Percentiles rank a stretch among this genome's conserved stretches.
Conservation (phyloP, 139 green algal genomes). For the Chlamydomonas eustigma region DNA sequence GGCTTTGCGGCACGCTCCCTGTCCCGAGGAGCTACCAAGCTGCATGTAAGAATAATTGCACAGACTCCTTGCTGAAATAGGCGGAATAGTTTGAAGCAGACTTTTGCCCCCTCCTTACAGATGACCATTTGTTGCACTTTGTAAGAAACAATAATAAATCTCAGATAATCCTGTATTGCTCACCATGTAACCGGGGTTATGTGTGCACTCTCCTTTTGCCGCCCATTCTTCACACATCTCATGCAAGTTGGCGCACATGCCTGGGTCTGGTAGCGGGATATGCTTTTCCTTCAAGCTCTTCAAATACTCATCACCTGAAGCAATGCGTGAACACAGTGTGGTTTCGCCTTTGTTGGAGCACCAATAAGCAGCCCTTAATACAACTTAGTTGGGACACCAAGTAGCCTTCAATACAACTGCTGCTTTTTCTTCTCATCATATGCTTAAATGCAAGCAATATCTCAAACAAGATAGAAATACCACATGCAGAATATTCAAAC, state of each 20-base stretch:
- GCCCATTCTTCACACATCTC: conserved; percentile 30
- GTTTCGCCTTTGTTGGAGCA: not conserved
- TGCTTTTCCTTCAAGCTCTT: not conserved
- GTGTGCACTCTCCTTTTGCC: conserved; percentile 27
- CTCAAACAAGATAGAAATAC: no score
- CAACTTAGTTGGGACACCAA: no score
- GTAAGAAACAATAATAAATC: no score
- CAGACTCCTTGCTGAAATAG: not conserved
- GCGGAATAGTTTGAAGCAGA: no score
- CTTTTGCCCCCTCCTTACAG: no score
- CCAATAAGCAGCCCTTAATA: no score
- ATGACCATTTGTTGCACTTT: no score
- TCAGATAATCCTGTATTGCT: no score
- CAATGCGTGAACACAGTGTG: not conserved
- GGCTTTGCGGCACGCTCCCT: not conserved
- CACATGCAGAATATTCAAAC: no score
- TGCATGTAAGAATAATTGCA: not conserved
- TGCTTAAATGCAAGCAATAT: no score
- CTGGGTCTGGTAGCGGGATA: not conserved
- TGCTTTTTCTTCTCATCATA: no score
- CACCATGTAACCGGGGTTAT: conserved; percentile 36
- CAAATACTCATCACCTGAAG: not conserved
- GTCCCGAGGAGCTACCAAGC: not conserved
- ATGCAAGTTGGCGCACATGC: conserved; percentile 18
- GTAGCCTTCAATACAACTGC: no score